Base-by-base conservation (phyloP, 1,139 yeast species). In the Suhomyces yuchorum region DNA sequence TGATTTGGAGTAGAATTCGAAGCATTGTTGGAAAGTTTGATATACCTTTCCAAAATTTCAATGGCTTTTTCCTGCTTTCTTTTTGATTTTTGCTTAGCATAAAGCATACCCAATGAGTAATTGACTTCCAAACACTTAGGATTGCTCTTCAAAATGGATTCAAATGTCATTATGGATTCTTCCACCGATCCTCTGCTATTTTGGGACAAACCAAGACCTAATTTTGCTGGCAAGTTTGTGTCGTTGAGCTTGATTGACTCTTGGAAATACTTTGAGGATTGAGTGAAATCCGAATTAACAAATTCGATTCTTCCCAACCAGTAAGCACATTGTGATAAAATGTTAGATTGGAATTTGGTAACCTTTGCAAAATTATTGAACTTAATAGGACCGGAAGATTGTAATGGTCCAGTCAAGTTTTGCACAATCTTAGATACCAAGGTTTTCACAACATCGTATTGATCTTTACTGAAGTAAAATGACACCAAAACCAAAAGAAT, bases 201-300 rank as follows among this genome's bases (percentile, higher is more conserved):
- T 61, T 90, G 93, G 3, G 96, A 82, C 64, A 90, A 95, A 0
- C 96, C 97, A 53, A 88, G 78, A 24, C 97, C 98, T 48, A 92
- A 72, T 57, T 83, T 82, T 1, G 97, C 85, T 32, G 87, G 73
- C 11, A 85, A 62, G 56, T 86, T 85, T 42, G 70, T 71, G 40
- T 84, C 88, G 58, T 85, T 82, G 41, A 75, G 68, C 56, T 81
- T 84, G 42, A 82, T 73, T n/a, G 95, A 81, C 56, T 81, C 90
- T 60, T 85, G 85, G 66, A 89, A 92, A 58, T 78, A 74, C 51
- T 80, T 79, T 58, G 90, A 87, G 0, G 98, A 86, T 52, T 80
- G 80, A 11, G 82, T 79, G 57, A 75, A 82, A 58, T 90, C 86
- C 4, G 73, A 70, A 30, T 75, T 66, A 19, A 75, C 75, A 58